Evolutionary conservation across 176 grass and related monocot genomes (phyloP), one percentile per base, ranked within the genome.

Genomic region (Musa beccarii): DNA sequence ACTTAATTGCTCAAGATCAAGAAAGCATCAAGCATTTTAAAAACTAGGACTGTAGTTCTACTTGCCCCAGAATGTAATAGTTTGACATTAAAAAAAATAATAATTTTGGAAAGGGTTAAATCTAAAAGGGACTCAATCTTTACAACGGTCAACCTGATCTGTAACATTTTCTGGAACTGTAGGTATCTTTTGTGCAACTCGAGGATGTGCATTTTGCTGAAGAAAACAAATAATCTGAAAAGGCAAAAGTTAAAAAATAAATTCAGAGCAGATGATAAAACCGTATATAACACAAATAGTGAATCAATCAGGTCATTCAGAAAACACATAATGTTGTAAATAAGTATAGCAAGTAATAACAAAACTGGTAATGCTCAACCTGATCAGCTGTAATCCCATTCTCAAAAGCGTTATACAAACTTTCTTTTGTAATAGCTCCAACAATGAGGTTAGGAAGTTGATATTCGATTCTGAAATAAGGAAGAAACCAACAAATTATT

Each of bases 361-460:
- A 43, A 43, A 43, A 43, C 34, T 9, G 23, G 67, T 25, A 43
- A 59, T 52, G 50, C 20, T 63, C 89, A 43, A 86, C 94, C 88
- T 97, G 94, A n/a, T 97, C 88, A 59, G 86, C 88, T 3, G 86
- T 91, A 68, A 97, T 97, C 57, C 94, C 90, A 67, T 93, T 97
- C 51, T 93, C 94, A 82, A 97, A 97, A 53, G 90, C 90, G 74
- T 87, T 84, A 69, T 97, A 97, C 43, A 97, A 79, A 77, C 94
- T 97, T 87, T 93, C 94, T 87, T 93, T 97, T 49, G 84, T 97
- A 64, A 97, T 89, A 77, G 90, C 78, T 84, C 94, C 94, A 69
- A 89, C 94, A 43, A 93, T 87, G 52, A 97, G 88, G 24, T 97
- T 97, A 61, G 90, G 90, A 51, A 97, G 86, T 85, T 97, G 90